These are phyloP conservation scores for Coemansia sp. DNA, from an alignment of 192 early-diverging fungal species.

Conservation along the genomic window DNA sequence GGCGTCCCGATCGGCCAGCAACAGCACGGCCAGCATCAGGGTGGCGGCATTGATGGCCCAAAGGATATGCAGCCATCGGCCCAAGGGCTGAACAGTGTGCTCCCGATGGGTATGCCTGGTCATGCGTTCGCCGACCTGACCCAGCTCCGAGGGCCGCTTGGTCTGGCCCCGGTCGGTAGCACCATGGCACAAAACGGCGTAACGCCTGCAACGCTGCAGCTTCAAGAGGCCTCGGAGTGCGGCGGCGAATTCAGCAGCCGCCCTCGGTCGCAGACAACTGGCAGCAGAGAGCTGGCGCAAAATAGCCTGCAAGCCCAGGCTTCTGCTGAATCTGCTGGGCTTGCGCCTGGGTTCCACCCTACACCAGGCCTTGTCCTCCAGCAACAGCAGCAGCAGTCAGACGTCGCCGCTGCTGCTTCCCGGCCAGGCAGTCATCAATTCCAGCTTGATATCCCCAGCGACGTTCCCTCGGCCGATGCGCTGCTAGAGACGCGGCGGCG, in stretches of 20 bases:
- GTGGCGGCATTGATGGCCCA: background rate
- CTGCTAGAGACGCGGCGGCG: constrained; percentile 37
- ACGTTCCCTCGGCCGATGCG: constrained; percentile 18
- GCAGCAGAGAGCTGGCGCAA: constrained; percentile 11
- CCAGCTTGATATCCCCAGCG: background rate
- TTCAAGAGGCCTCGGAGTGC: background rate
- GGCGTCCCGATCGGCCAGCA: constrained; percentile 19
- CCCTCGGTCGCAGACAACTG: constrained; percentile 24
- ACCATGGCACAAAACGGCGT: background rate
- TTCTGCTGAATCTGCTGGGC: no score
- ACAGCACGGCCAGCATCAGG: background rate
- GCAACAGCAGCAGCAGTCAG: background rate
- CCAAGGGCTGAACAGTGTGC: constrained; percentile 15
- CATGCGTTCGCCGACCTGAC: background rate
- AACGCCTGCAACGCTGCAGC: constrained; percentile 1
- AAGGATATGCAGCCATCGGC: background rate
- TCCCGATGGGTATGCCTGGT: constrained; percentile 13
- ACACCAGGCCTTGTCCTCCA: no score
- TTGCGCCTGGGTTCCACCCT: no score
- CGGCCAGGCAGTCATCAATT: no score
- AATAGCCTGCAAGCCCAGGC: background rate
- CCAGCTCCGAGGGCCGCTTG: constrained; percentile 10
- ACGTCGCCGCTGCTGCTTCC: background rate
- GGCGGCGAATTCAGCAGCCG: constrained; percentile 2
- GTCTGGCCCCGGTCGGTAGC: background rate